A percentile compares a stretch with the other conserved stretches of the same genome.
phyloP scores from a whole-genome alignment of 305 asterid species.

The Salvia sclarea region DNA sequence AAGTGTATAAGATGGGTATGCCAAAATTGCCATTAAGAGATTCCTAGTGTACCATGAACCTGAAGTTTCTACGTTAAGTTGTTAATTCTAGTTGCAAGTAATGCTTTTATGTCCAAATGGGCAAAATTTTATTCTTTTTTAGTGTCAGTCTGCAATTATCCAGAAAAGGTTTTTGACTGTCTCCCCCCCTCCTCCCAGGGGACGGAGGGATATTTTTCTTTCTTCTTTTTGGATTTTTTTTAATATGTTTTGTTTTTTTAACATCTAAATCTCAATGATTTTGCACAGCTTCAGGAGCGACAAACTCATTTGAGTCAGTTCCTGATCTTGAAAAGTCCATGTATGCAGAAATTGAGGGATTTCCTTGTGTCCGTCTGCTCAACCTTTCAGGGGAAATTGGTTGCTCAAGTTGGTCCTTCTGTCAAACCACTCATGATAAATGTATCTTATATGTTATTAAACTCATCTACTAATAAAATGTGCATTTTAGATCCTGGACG shows the following conservation, averaged over 20 bases:
- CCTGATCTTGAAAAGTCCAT: constrained; percentile 96
- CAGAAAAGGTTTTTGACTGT: background rate
- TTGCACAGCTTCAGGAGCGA: constrained; percentile 56
- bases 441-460: constrained; percentile 16
- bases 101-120: constrained; percentile 6
- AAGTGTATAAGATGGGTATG: background rate
- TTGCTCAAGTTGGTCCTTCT: constrained; percentile 76
- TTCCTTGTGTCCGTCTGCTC: constrained; percentile 95
- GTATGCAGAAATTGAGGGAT: constrained; percentile 79
- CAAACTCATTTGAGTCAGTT: constrained; percentile 74
- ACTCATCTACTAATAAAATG: constrained; percentile 34
- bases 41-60: background rate
- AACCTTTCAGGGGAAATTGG: constrained; percentile 96
- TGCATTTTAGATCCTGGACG: constrained; percentile 77
- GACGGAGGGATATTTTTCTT: background rate
- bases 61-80: constrained; percentile 17
- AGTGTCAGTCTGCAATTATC: background rate
- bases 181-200: background rate
- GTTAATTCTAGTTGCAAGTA: background rate
- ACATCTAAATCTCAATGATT: constrained; percentile 23
- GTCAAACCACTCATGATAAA: constrained; percentile 24
- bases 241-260: constrained; percentile 11
- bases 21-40: constrained; percentile 2
- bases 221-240: background rate
- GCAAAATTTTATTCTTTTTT: background rate